These are phyloP conservation scores for Scopulariopsis brevicaulis DNA, from an alignment of 2,329 filamentous ascomycete species.

Conservation along the genomic window DNA sequence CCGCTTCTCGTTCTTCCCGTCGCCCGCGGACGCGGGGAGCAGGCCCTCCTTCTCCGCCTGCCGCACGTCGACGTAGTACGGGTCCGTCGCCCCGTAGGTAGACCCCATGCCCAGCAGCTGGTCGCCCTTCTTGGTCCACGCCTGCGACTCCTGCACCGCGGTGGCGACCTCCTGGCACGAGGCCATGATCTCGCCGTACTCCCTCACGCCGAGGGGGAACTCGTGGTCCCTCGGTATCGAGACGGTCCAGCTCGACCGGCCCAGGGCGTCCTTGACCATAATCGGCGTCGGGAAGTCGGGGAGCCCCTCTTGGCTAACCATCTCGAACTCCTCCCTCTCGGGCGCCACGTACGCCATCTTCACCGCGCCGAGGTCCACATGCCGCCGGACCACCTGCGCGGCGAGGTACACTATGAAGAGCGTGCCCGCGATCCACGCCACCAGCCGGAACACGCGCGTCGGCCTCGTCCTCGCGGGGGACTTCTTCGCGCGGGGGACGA, in stretches of 20 bases:
- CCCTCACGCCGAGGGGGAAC: conserved; percentile 54
- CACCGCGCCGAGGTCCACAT: conserved; percentile 15
- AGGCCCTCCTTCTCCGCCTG: conserved; percentile 58
- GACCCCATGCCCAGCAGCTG: neutral
- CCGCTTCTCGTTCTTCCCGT: conserved; percentile 22
- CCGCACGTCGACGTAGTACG: conserved; percentile 61
- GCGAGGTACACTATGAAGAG: conserved; percentile 38
- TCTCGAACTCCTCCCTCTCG: conserved; percentile 26
- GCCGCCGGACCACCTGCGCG: conserved; percentile 24
- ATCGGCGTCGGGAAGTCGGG: conserved; percentile 65
- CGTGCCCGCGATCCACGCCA: conserved; percentile 41
- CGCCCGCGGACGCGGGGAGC: conserved; percentile 31
- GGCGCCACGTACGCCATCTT: neutral
- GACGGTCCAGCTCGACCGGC: conserved; percentile 66
- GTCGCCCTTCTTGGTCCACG: neutral
- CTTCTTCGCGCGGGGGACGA: conserved; percentile 55
- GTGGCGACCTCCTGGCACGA: conserved; percentile 55
- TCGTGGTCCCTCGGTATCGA: conserved; percentile 56
- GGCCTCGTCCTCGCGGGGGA: conserved; percentile 44
- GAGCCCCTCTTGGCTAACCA: conserved; percentile 53
- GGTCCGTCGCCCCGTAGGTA: conserved; percentile 51
- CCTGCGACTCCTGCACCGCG: conserved; percentile 35
- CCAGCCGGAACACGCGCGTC: conserved; percentile 42
- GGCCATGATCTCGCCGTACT: conserved; percentile 60
- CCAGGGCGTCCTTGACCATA: conserved; percentile 52